Base-by-base conservation (phyloP, 495 filamentous ascomycete genomes). In the Physcia stellaris region DNA sequence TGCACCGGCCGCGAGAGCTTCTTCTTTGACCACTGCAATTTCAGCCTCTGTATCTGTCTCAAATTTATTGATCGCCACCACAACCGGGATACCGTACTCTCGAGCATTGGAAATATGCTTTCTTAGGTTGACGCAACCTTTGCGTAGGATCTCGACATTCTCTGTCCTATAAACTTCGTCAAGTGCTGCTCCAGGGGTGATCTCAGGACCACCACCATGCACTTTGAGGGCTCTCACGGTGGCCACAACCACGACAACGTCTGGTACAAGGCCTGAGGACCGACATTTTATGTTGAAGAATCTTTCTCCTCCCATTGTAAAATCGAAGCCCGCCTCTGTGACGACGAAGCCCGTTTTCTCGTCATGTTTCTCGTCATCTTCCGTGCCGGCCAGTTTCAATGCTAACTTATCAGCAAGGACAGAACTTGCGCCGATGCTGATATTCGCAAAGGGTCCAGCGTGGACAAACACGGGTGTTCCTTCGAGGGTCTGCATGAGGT, bases 261-360 rank as follows among this genome's bases (percentile, higher is more conserved):
- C 90, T 6, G 90, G 90, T 1, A 82, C 77, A 27, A 98, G 71
- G 15, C 90, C 90, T 12, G 86, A 94, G 22, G 85, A 85, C 32
- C 90, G 79, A 66, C 90, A 96, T 71, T 98, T 98, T 64, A 98
- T 96, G 63, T 98, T 95, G 77, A 98, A 95, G 71, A 98, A 98
- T 21, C 90, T 80, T 70, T 98, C 90, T 37, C 90, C 90, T 42
- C 90, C 90, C 90, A 98, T 98, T 35, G 90, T 95, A 63, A 98
- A 98, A 58, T 98, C 90, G 58, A 98, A 98, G 6, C 90, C 90
- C 32, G 90, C 88, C 60, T 98, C 90, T 7, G 90, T 98, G 35
- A 98, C 78, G n/a, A 94, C 87, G 41, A 90, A 95, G 6, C 90
- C 90, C 11, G 80, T 73, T 67, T 92, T 93, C 49, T 76, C 66